phyloP scores from a whole-genome alignment of 495 filamentous ascomycete genomes.

The Margaritispora aquatica region DNA sequence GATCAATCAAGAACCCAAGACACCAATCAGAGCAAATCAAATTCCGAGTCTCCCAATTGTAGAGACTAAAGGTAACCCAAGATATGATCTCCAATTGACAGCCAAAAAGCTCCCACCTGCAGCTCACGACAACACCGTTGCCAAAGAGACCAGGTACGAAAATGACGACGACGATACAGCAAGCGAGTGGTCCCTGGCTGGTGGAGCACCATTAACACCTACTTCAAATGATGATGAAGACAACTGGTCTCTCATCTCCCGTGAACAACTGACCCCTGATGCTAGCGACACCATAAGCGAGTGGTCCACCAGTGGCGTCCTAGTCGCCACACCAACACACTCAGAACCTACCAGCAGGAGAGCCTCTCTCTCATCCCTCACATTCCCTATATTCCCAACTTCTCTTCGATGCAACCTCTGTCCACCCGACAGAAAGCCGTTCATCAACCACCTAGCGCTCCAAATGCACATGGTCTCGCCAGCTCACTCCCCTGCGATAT shows the following conservation, averaged over 20 bases:
- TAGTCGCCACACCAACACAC: background rate
- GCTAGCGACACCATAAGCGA: constrained; percentile 1
- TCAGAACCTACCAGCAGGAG: background rate
- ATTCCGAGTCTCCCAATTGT: no score
- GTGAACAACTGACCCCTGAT: background rate
- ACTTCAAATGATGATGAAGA: background rate
- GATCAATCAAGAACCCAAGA: no score
- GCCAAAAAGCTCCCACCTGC: background rate
- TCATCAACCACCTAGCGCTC: background rate
- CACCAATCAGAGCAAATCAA: no score
- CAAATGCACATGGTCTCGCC: constrained; percentile 1
- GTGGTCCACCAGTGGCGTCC: background rate
- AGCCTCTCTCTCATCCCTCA: background rate
- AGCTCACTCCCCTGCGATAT: constrained; percentile 7
- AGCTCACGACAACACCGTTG: background rate
- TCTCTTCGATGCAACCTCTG: background rate
- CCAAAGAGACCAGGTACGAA: background rate
- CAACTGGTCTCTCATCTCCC: background rate
- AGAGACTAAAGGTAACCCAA: no score
- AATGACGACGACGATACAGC: background rate
- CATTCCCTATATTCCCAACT: background rate
- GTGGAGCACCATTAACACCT: background rate
- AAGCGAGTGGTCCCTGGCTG: constrained; percentile 3
- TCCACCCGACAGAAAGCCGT: background rate
- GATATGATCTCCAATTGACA: background rate